Evolutionary conservation across 2,329 filamentous ascomycete species (phyloP), one percentile per base, ranked within the genome.

Genomic region (Exutisphaerella laricina): DNA sequence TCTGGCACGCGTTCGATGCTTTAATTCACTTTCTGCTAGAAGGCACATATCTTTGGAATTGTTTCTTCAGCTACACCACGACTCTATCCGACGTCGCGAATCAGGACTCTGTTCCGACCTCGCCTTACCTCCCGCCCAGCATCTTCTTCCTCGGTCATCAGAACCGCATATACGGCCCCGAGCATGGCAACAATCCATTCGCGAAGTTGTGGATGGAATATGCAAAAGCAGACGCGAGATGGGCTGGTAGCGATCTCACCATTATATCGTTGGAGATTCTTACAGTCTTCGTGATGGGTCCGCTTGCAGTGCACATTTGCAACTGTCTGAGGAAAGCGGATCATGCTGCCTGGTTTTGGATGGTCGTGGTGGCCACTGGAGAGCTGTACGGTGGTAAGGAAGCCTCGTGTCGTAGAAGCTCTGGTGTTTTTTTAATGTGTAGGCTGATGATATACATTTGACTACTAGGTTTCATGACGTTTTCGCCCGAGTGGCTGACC

Each of bases 1-100:
- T 94, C 68, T 96, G 90, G 90, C 89, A 96, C 70, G 77, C 86
- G 26, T 94, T 94, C 69, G 89, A 96, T 65, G 87, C 87, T 22
- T 76, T 96, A 31, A 90, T 89, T 59, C 92, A 98, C 70, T 80
- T 94, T 66, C 73, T 88, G 63, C 84, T 97, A 63, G 90, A 97
- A 70, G 89, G 88, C 41, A 84, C 80, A 58, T 97, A 88, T 67
- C 79, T 96, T 17, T 96, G 88, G 74, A 87, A 94, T 69, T 94
- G 87, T 71, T 94, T 97, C 75, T 90, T 88, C 74, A 75, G 75
- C 54, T 80, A 71, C 57, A 62, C 77, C 28, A 65, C 70, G 5
- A 64, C 65, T 28, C 58, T 42, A 17, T 51, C 60, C 35, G 59
- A 61, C 23, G 34, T 49, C 31, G 20, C 17, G 30, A 34, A 28